These are phyloP conservation scores for Plasmodium fragile DNA, from an alignment of 169 alveolate species.

Conservation along the genomic window DNA sequence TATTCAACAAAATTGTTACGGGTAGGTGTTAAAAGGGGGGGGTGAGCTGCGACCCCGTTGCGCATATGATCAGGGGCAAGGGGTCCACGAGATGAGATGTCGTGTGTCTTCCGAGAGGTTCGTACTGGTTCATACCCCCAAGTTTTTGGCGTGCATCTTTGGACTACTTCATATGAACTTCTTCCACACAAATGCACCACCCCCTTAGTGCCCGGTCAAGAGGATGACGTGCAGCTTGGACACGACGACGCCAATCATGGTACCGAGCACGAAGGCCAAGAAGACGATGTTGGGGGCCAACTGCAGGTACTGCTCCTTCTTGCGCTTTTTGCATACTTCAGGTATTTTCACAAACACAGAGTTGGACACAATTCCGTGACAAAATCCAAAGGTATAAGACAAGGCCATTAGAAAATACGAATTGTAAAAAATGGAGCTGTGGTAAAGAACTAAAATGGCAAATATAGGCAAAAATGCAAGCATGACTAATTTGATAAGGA, in stretches of 20 bases:
- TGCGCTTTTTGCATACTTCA: not conserved
- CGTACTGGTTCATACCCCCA: no score
- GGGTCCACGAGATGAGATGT: not conserved
- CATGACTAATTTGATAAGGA: not conserved
- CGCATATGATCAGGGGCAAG: not conserved
- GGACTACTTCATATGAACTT: not conserved
- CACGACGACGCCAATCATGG: not conserved
- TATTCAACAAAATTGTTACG: not conserved
- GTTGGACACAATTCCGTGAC: slow-evolving; percentile 12
- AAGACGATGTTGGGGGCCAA: slow-evolving; percentile 42
- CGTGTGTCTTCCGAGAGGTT: no score
- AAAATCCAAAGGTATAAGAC: slow-evolving; percentile 12
- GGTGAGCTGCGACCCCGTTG: not conserved
- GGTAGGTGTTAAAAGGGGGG: not conserved
- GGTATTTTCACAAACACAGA: slow-evolving; percentile 24
- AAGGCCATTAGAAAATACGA: slow-evolving; percentile 6
- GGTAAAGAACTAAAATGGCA: not conserved
- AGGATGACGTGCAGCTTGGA: slow-evolving; percentile 16
- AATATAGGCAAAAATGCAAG: slow-evolving; percentile 10
- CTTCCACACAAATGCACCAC: not conserved
- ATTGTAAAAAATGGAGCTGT: not conserved
- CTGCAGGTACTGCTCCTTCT: slow-evolving; percentile 9
- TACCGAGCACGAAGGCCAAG: slow-evolving; percentile 21
- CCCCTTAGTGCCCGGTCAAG: not conserved
- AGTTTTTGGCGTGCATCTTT: not conserved